Evolutionary conservation across 2,329 filamentous ascomycete genomes (phyloP).

Genomic region (Fusarium ambrosium): DNA sequence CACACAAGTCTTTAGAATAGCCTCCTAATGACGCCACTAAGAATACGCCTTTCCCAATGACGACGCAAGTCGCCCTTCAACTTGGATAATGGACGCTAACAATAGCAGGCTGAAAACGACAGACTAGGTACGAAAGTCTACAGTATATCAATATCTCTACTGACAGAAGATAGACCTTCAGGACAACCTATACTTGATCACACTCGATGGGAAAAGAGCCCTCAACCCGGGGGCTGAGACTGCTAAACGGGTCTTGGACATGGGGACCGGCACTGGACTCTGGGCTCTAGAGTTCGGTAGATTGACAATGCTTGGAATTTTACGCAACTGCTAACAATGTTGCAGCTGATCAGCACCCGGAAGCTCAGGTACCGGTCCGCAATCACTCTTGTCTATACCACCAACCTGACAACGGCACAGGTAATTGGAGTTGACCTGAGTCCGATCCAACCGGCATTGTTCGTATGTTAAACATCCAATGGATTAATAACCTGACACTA

Average conservation of each 20-base stretch:
- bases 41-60: slow-evolving; percentile 36
- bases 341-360: slow-evolving; percentile 24
- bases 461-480: too few species aligned
- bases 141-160: rapidly evolving
- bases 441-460: slow-evolving; percentile 27
- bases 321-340: not conserved
- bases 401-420: not conserved
- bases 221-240: slow-evolving; percentile 24
- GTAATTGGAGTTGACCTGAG: slow-evolving; percentile 31
- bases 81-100: not conserved
- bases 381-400: rapidly evolving
- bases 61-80: slow-evolving; percentile 14
- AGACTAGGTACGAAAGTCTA: not conserved
- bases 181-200: slow-evolving; percentile 22
- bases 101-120: slow-evolving; percentile 14
- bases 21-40: rapidly evolving
- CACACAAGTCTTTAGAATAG: rapidly evolving
- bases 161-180: slow-evolving; percentile 11
- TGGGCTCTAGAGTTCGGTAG: slow-evolving; percentile 29
- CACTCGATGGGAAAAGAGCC: slow-evolving; percentile 22
- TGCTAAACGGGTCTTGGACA: slow-evolving; percentile 19
- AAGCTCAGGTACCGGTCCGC: slow-evolving; percentile 4
- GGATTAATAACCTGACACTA: rapidly evolving
- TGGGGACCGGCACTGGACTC: slow-evolving; percentile 32
- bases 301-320: rapidly evolving